phyloP scores from a whole-genome alignment of 129 eudicot species.

The Glebionis coronaria region DNA sequence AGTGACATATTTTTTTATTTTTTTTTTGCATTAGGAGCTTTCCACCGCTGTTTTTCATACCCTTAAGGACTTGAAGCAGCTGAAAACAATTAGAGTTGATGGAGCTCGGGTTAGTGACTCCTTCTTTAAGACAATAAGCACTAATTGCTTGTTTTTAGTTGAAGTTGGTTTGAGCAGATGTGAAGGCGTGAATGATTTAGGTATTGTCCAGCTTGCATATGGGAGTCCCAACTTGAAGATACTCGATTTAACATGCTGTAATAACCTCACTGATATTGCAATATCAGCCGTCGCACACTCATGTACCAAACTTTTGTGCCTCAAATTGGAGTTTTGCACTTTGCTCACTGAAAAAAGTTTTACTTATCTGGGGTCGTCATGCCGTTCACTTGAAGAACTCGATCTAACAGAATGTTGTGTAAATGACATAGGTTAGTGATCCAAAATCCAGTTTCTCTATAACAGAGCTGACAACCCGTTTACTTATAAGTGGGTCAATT shows the following conservation, averaged over 20 bases:
- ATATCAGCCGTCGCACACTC: slow-evolving; percentile 64
- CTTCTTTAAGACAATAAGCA: slow-evolving; percentile 39
- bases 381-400: too few relatives aligned
- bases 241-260: too few relatives aligned
- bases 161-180: slow-evolving; percentile 80
- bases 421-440: too few relatives aligned
- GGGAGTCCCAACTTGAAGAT: slow-evolving; percentile 43
- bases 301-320: slow-evolving; percentile 49
- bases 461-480: too few relatives aligned
- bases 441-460: too few relatives aligned
- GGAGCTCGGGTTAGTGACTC: slow-evolving; percentile 57
- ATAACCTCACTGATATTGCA: too few relatives aligned
- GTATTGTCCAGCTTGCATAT: slow-evolving; percentile 55
- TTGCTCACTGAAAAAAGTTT: slow-evolving; percentile 64
- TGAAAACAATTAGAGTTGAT: slow-evolving; percentile 53
- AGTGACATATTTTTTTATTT: too few relatives aligned
- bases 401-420: too few relatives aligned
- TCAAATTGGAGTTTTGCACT: slow-evolving; percentile 74
- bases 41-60: slow-evolving; percentile 32
- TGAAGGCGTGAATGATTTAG: slow-evolving; percentile 61
- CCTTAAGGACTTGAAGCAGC: slow-evolving; percentile 48
- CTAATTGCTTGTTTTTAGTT: slow-evolving; percentile 43
- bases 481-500: too few relatives aligned
- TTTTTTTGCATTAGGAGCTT: slow-evolving; percentile 50
- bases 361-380: slow-evolving; percentile 44